A percentile compares a stretch with the other conserved stretches of the same genome.
Conservation (phyloP, 164 flowering plant species). For the Sextonia rubra region DNA sequence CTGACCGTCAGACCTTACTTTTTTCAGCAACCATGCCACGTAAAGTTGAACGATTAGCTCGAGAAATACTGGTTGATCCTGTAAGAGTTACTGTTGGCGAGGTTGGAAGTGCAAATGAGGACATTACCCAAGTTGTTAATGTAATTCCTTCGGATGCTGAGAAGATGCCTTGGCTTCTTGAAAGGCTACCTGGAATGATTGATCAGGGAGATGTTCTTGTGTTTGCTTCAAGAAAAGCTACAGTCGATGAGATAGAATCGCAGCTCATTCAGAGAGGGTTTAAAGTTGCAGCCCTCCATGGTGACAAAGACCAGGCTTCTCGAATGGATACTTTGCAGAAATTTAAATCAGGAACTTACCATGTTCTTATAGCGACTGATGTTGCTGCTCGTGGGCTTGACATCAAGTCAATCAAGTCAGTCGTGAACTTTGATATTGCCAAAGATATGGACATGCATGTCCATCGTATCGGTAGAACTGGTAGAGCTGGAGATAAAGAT, state of each 20-base stretch:
- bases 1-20: constrained; percentile 90
- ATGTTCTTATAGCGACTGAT: constrained; percentile 93
- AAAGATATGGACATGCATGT: constrained; percentile 98
- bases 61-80: constrained; percentile 87
- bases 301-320: constrained; percentile 97
- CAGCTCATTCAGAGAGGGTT: constrained; percentile 58
- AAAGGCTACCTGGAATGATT: constrained; percentile 78
- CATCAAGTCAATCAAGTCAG: constrained; percentile 85
- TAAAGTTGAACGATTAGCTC: constrained; percentile 81
- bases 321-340: constrained; percentile 82
- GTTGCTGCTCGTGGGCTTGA: constrained; percentile 99
- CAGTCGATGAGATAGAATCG: constrained; percentile 83
- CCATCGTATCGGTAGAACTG: constrained; percentile 99
- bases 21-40: constrained; percentile 99
- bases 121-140: constrained; percentile 86
- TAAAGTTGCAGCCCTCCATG: constrained; percentile 91
- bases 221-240: constrained; percentile 83
- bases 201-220: constrained; percentile 91
- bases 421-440: constrained; percentile 92
- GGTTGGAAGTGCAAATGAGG: constrained; percentile 95
- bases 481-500: constrained; percentile 98
- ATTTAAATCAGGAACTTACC: constrained; percentile 74
- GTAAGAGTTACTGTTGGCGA: constrained; percentile 88
- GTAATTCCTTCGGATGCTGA: constrained; percentile 79
- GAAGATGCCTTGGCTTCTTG: constrained; percentile 91